Conservation (phyloP, 2,329 filamentous ascomycete genomes). For the Claviceps sorghi region DNA sequence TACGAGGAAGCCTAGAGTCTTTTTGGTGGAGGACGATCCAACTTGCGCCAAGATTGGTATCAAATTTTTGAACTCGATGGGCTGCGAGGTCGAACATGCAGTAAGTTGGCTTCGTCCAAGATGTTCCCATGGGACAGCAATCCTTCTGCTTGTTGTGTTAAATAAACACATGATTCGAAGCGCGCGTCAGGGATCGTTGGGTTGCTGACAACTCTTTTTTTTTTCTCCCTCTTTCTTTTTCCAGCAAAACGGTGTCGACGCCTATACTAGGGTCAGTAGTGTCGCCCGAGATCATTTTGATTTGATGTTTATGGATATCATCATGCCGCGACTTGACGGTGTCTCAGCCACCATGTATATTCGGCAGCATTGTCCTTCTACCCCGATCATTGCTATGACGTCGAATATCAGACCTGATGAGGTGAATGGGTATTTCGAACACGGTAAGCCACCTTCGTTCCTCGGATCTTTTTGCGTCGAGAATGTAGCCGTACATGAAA, state of each 20-base stretch:
- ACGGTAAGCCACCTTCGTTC: slow-evolving; percentile 48
- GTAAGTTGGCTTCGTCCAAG: slow-evolving; percentile 26
- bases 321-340: slow-evolving; percentile 93
- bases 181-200: too few relatives aligned
- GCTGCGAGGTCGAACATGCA: slow-evolving; percentile 52
- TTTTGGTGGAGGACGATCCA: slow-evolving; percentile 75
- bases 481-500: neutral
- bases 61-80: slow-evolving; percentile 51
- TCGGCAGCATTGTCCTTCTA: slow-evolving; percentile 64
- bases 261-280: slow-evolving; percentile 65
- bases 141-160: too few relatives aligned
- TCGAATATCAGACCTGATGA: slow-evolving; percentile 95
- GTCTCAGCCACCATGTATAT: slow-evolving; percentile 91
- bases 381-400: slow-evolving; percentile 95
- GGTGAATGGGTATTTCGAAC: slow-evolving; percentile 92
- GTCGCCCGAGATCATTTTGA: slow-evolving; percentile 38
- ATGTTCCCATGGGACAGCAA: neutral
- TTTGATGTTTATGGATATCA: slow-evolving; percentile 79
- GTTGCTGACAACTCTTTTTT: slow-evolving; percentile 6
- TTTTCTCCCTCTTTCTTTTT: neutral
- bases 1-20: slow-evolving; percentile 55
- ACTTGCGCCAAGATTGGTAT: slow-evolving; percentile 53
- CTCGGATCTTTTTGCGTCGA: too few relatives aligned
- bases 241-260: slow-evolving; percentile 64
- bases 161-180: neutral